These are phyloP conservation scores for Tieghemiomyces parasiticus DNA, from an alignment of 192 early-diverging fungal genomes.

Conservation along the genomic window DNA sequence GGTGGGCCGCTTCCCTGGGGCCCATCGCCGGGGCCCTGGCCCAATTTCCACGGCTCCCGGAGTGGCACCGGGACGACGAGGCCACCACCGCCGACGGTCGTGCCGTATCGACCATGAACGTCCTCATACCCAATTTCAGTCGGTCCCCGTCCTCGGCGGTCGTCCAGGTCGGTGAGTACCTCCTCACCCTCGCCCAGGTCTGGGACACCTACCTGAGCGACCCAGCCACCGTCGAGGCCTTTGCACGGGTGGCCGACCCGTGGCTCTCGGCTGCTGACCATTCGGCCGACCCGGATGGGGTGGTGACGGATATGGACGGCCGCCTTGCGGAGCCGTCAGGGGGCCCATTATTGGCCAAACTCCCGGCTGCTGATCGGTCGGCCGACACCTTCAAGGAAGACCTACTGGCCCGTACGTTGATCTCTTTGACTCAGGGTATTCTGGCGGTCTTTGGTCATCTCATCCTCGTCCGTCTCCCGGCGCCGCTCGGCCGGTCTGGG, in stretches of 20 bases:
- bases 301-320: too few relatives aligned
- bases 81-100: background rate
- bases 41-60: background rate
- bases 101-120: constrained; percentile 9
- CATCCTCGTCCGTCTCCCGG: background rate
- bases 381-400: too few relatives aligned
- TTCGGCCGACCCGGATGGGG: too few relatives aligned
- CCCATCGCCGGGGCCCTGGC: background rate
- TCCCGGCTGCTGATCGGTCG: too few relatives aligned
- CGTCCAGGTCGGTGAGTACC: constrained; percentile 5
- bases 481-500: background rate
- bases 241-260: background rate
- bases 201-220: constrained; percentile 7
- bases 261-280: background rate
- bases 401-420: background rate
- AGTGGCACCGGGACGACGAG: background rate
- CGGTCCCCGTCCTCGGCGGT: background rate
- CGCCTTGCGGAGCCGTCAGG: too few relatives aligned
- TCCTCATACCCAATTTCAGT: constrained; percentile 8
- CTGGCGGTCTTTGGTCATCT: constrained; percentile 4
- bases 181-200: constrained; percentile 6
- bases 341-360: too few relatives aligned
- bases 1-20: background rate
- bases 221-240: background rate
- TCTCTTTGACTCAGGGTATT: background rate